These are phyloP conservation scores for Leccinum fallax DNA, from an alignment of 1,284 basidiomycete species.

Conservation along the genomic window DNA sequence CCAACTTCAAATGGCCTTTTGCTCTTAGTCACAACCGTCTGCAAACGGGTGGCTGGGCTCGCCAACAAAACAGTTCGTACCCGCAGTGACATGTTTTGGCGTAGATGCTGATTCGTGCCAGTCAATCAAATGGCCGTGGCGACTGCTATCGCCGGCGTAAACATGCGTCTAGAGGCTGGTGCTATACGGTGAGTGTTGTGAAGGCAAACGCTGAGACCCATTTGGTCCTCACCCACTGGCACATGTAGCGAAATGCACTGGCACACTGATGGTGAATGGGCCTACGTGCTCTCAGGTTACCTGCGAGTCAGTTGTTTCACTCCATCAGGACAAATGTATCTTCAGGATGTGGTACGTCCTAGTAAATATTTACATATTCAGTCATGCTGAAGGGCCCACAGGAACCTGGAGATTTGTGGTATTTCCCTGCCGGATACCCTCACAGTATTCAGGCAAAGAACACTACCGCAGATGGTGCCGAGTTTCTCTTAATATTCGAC, in stretches of 20 bases:
- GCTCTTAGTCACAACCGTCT: constrained; percentile 56
- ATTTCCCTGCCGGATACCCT: constrained; percentile 53
- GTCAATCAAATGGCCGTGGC: constrained; percentile 48
- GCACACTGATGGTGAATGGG: constrained; percentile 61
- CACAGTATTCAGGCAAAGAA: constrained; percentile 54
- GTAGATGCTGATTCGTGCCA: constrained; percentile 16
- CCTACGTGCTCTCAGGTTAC: constrained; percentile 48
- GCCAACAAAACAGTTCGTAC: constrained; percentile 50
- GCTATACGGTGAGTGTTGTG: constrained; percentile 44
- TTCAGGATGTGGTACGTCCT: constrained; percentile 49
- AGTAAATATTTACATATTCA: neutral
- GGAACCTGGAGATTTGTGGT: constrained; percentile 55
- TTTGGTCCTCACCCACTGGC: constrained; percentile 2
- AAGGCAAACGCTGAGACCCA: neutral
- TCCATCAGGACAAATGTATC: constrained; percentile 47
- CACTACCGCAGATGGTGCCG: constrained; percentile 48
- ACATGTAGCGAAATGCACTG: constrained; percentile 57
- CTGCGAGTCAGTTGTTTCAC: constrained; percentile 51
- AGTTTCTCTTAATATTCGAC: constrained; percentile 64
- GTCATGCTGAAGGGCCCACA: constrained; percentile 16
- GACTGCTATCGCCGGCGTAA: constrained; percentile 45
- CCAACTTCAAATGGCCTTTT: constrained; percentile 63
- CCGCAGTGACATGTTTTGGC: neutral
- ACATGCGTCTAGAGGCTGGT: constrained; percentile 60
- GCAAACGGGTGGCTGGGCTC: constrained; percentile 59